These are phyloP conservation scores for Spongispora temasekensis DNA, from an alignment of 1,284 basidiomycete genomes.

Conservation along the genomic window DNA sequence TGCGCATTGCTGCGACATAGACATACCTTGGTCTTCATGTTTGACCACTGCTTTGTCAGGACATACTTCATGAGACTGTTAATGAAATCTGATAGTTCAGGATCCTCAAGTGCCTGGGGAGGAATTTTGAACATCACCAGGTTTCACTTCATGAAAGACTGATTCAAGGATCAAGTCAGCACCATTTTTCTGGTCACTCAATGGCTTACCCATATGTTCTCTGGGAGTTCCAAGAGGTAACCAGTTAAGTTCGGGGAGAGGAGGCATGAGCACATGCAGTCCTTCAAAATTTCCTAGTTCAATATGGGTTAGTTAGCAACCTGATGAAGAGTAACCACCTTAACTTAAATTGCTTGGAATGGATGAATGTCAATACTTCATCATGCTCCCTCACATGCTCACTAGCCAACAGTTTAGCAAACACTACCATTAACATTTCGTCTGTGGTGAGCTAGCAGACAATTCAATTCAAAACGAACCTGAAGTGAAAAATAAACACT, in stretches of 20 bases:
- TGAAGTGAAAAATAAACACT: not conserved
- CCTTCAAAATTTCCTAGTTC: slow-evolving; percentile 6
- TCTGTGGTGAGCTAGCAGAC: not conserved
- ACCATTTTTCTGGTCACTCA: not conserved
- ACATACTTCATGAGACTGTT: slow-evolving; percentile 7
- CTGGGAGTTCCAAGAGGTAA: not conserved
- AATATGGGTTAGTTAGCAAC: not conserved
- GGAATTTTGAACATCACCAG: slow-evolving; percentile 7
- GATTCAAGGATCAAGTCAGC: not conserved
- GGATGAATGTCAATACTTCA: not conserved
- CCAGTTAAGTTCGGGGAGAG: slow-evolving; percentile 3
- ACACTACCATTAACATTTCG: not conserved
- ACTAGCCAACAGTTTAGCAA: not conserved
- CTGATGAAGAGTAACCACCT: not conserved
- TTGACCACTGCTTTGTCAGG: not conserved
- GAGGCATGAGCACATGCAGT: slow-evolving; percentile 1
- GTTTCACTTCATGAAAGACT: slow-evolving; percentile 5
- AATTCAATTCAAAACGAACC: not conserved
- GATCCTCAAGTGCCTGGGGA: not conserved
- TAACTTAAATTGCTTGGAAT: slow-evolving; percentile 7
- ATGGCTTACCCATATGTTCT: not conserved
- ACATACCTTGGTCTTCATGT: slow-evolving; percentile 13
- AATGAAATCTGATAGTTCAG: slow-evolving; percentile 1
- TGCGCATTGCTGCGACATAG: not conserved
- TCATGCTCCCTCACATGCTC: not conserved